phyloP scores from a whole-genome alignment of 805 yeast species.

The Suhomyces sp. region DNA sequence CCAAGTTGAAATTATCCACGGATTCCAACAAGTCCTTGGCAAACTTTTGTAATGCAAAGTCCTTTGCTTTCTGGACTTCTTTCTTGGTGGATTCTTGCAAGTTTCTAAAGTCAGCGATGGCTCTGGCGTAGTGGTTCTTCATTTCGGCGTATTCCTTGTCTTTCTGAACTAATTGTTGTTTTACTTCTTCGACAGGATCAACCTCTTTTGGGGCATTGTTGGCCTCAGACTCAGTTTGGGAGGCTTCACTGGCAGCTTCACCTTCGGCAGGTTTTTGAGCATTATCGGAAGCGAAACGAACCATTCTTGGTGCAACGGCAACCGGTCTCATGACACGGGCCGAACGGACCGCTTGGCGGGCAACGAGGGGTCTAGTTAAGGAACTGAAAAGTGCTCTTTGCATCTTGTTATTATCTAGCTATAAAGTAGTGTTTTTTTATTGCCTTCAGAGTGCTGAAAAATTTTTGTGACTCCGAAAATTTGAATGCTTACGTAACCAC shows the following conservation, averaged over 20 bases:
- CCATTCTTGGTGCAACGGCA: slow-evolving; percentile 11
- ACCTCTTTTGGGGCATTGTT: slow-evolving; percentile 7
- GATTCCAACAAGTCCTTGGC: slow-evolving; percentile 88
- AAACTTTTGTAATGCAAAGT: slow-evolving; percentile 87
- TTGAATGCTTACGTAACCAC: neutral
- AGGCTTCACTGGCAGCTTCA: slow-evolving; percentile 6
- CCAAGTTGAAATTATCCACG: slow-evolving; percentile 86
- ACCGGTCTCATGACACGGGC: slow-evolving; percentile 14
- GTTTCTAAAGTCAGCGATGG: slow-evolving; percentile 90
- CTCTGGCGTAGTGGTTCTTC: slow-evolving; percentile 78
- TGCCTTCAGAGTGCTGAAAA: slow-evolving; percentile 3
- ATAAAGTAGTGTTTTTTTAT: neutral
- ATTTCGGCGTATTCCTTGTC: slow-evolving; percentile 74
- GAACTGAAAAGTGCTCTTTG: slow-evolving; percentile 25
- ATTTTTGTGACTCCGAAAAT: slow-evolving; percentile 3
- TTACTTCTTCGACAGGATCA: slow-evolving; percentile 29
- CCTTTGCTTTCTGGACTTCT: slow-evolving; percentile 82
- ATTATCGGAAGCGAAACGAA: slow-evolving; percentile 19
- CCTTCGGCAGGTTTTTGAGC: slow-evolving; percentile 7
- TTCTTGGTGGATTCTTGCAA: slow-evolving; percentile 86
- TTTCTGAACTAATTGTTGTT: slow-evolving; percentile 55
- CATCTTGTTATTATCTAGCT: slow-evolving; percentile 12
- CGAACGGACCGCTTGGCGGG: slow-evolving; percentile 10
- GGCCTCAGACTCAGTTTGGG: slow-evolving; percentile 8
- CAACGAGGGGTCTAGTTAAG: slow-evolving; percentile 14